Percentiles rank a stretch among this genome's conserved stretches.
Evolutionary conservation across 768 basidiomycete genomes (phyloP).

Genomic region (Butyriboletus loyo): DNA sequence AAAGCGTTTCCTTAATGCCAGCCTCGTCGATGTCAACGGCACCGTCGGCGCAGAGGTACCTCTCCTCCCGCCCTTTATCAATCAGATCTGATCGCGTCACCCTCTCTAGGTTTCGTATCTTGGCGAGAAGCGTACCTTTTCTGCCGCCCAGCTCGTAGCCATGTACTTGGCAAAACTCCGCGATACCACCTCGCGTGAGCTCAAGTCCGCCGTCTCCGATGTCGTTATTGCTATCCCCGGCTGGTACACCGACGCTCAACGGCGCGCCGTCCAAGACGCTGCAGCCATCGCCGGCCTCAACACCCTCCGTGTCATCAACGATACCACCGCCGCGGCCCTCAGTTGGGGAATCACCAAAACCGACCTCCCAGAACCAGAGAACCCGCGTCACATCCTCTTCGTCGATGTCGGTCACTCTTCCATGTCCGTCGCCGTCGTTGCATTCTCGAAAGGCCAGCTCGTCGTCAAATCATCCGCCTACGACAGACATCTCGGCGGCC

Average conservation of each 20-base stretch:
- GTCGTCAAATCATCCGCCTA: conserved; percentile 84
- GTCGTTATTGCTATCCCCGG: conserved; percentile 95
- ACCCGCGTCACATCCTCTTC: conserved; percentile 85
- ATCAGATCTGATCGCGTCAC: conserved; percentile 7
- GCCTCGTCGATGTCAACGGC: conserved; percentile 80
- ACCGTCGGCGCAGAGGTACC: conserved; percentile 80
- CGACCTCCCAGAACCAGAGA: conserved; percentile 85
- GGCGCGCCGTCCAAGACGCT: conserved; percentile 86
- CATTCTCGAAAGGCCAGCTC: conserved; percentile 93
- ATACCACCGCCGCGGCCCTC: conserved; percentile 92
- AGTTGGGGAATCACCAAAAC: conserved; percentile 99
- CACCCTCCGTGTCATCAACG: conserved; percentile 93
- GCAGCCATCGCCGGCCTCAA: conserved; percentile 88
- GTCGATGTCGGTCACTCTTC: conserved; percentile 94
- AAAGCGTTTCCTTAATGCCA: conserved; percentile 88
- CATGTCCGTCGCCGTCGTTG: conserved; percentile 82
- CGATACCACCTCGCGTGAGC: conserved; percentile 81
- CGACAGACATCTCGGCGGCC: conserved; percentile 92
- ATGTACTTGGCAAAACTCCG: conserved; percentile 89
- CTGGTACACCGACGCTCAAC: conserved; percentile 94
- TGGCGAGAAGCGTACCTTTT: conserved; percentile 75
- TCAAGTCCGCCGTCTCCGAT: conserved; percentile 84
- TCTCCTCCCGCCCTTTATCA: conserved; percentile 1
- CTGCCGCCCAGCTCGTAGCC: conserved; percentile 87
- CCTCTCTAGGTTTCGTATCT: conserved; percentile 75